Conservation (phyloP, 495 filamentous ascomycete genomes). For the Penicillium macrosclerotiorum region DNA sequence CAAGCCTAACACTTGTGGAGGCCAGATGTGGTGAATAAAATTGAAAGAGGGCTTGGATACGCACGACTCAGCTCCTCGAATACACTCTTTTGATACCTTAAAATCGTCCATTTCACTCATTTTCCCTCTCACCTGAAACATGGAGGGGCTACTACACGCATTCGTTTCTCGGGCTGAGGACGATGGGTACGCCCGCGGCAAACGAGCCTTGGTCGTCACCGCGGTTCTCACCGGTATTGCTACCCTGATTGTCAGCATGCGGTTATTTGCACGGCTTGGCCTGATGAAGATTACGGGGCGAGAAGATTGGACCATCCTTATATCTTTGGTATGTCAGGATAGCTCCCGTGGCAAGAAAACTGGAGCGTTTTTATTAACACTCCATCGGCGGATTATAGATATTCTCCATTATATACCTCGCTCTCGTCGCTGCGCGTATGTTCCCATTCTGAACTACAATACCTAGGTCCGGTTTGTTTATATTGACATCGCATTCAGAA, state of each 20-base stretch:
- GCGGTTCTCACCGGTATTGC: slow-evolving; percentile 31
- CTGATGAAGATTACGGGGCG: slow-evolving; percentile 37
- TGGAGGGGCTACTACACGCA: slow-evolving; percentile 19
- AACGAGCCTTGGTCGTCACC: slow-evolving; percentile 37
- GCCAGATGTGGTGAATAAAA: not conserved
- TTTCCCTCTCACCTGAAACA: slow-evolving; percentile 2
- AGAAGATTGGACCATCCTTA: slow-evolving; percentile 37
- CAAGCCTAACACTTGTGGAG: not conserved
- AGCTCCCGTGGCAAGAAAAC: too few species aligned
- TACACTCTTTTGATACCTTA: slow-evolving; percentile 1
- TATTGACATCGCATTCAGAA: slow-evolving; percentile 20
- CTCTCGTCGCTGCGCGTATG: slow-evolving; percentile 34
- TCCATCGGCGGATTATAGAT: not conserved
- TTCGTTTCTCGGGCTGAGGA: slow-evolving; percentile 18
- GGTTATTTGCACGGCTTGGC: slow-evolving; percentile 32
- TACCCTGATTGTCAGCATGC: slow-evolving; percentile 29
- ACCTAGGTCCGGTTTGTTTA: too few species aligned
- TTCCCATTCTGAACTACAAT: not conserved
- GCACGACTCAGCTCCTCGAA: not conserved
- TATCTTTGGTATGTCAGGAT: slow-evolving; percentile 22
- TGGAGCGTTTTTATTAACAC: too few species aligned
- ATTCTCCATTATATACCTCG: slow-evolving; percentile 34
- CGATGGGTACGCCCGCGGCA: slow-evolving; percentile 25
- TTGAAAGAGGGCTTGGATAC: not conserved
- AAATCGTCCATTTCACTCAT: slow-evolving; percentile 4